These are phyloP conservation scores for Fennellomyces sp. DNA, from an alignment of 371 early-diverging fungal genomes.

Conservation along the genomic window DNA sequence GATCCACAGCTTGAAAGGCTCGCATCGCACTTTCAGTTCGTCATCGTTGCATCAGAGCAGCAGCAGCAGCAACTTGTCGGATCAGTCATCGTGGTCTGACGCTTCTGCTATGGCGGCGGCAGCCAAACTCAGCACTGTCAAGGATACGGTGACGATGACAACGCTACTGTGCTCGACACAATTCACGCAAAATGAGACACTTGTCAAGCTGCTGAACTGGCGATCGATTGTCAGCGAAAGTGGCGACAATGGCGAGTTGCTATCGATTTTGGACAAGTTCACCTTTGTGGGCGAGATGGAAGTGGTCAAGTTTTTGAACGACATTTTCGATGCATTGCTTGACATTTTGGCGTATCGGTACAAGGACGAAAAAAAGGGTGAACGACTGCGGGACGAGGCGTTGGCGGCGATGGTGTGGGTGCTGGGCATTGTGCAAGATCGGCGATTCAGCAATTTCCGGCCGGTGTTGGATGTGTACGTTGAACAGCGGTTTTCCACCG, in stretches of 20 bases:
- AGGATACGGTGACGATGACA: constrained; percentile 54
- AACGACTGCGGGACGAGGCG: constrained; percentile 47
- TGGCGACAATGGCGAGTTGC: constrained; percentile 39
- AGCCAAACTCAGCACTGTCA: constrained; percentile 38
- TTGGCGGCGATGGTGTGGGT: constrained; percentile 61
- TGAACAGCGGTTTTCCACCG: constrained; percentile 48
- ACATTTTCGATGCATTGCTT: constrained; percentile 69
- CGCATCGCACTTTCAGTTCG: constrained; percentile 16
- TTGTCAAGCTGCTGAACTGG: constrained; percentile 75
- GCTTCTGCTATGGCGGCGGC: constrained; percentile 14
- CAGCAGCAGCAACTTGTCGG: constrained; percentile 5
- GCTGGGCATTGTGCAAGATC: constrained; percentile 64
- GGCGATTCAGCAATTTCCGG: constrained; percentile 67
- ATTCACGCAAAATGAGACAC: constrained; percentile 66
- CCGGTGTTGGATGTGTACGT: constrained; percentile 68
- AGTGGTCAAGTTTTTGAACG: constrained; percentile 69
- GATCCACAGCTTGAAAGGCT: constrained; percentile 6
- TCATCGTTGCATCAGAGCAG: constrained; percentile 12
- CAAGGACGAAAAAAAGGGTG: constrained; percentile 22
- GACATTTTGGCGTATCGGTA: constrained; percentile 53
- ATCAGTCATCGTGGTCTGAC: background rate
- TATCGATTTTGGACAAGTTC: constrained; percentile 61
- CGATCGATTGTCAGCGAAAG: constrained; percentile 22
- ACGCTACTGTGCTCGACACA: constrained; percentile 68
- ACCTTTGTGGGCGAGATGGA: constrained; percentile 71